phyloP scores from a whole-genome alignment of 805 yeast species.

The Metschnikowia reukaufii region DNA sequence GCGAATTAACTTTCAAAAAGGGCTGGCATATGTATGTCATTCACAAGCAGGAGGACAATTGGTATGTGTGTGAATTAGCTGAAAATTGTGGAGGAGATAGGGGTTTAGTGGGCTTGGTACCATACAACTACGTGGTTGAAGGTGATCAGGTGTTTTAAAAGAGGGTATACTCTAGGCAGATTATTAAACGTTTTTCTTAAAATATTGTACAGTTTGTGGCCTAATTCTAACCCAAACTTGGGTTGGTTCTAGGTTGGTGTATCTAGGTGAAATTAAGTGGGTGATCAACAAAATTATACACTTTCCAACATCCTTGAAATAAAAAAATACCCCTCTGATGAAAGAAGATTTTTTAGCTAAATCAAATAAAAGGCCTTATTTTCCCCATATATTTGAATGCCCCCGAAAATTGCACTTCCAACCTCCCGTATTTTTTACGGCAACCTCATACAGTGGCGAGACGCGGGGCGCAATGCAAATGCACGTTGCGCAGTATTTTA shows the following conservation, averaged over 20 bases:
- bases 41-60: constrained; percentile 44
- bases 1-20: constrained; percentile 41
- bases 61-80: constrained; percentile 46
- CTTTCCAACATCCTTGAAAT: too few relatives aligned
- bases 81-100: constrained; percentile 30
- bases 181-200: too few relatives aligned
- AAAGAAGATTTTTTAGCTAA: too few relatives aligned
- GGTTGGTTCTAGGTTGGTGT: too few relatives aligned
- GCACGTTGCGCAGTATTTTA: background rate
- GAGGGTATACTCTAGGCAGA: too few relatives aligned
- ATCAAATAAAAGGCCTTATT: too few relatives aligned
- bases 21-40: constrained; percentile 44
- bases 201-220: too few relatives aligned
- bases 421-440: background rate
- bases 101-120: constrained; percentile 43
- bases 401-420: background rate
- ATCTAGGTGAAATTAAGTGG: too few relatives aligned
- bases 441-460: constrained; percentile 1
- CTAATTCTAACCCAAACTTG: too few relatives aligned
- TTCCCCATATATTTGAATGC: background rate
- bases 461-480: background rate
- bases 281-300: too few relatives aligned
- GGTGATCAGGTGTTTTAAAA: constrained; percentile 22
- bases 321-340: too few relatives aligned
- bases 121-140: constrained; percentile 44